Base-by-base conservation (phyloP, 495 filamentous ascomycete genomes). In the Melanomma pulvis-pyrius region DNA sequence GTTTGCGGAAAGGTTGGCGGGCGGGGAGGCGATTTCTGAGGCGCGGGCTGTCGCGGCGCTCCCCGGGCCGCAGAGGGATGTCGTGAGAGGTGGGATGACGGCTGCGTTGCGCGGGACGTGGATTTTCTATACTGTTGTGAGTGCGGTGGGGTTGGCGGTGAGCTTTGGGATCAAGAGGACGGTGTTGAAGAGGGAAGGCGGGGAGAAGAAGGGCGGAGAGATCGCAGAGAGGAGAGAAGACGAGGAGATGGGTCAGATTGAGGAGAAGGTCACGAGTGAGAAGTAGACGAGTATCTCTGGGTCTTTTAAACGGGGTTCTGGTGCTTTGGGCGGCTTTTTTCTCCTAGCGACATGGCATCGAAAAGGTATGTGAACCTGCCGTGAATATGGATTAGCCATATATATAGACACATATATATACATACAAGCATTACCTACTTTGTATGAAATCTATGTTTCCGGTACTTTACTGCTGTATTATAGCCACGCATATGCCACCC, bases 161-260 rank as follows among this genome's bases (percentile, higher is more conserved):
- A 83, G 82, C 34, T 73, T 84, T 6, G 81, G 87, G 17, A 79
- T 92, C 22, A 77, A 78, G 0, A 83, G 81, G 24, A 78, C 79
- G 44, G 82, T 74, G 65, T 75, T 92, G 47, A 88, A 79, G 72
- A 83, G 82, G 51, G 79, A 82, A 13, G 81, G 79, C 50, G 80
- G 83, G 59, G 80, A 84, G 66, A 24, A 47, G 39, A 63, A 25
- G 57, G 57, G 9, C 30, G 30, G 30, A 6, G 39, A 44, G 39
- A 15, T 44, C 39, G 39, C 5, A 17, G n/a, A 44, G 9, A 44
- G 39, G 39, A 6, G 8, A 3, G 39, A 11, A 15, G 39, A 44
- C n/a, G 39, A 44, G n/a, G 39, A 44, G 13, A 44, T 44, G 39
- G 39, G 39, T 6, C 9, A 3, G 39, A 3, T n/a, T 7, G 39